Base-by-base conservation (phyloP, 495 filamentous ascomycete genomes). In the Penicillium canescens region DNA sequence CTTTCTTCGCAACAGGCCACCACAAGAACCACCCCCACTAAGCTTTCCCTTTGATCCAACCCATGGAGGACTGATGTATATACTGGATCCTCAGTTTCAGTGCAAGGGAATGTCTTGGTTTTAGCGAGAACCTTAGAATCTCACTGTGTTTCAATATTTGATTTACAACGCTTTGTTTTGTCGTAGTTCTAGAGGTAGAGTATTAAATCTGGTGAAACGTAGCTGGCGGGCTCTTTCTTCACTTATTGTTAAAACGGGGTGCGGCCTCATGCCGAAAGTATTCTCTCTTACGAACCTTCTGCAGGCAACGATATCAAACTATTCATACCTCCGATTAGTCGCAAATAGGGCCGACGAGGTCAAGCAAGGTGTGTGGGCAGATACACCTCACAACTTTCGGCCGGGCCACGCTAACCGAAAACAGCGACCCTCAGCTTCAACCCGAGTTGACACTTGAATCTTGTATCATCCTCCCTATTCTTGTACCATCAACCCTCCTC, bases 11-110 rank as follows among this genome's bases (percentile, higher is more conserved):
- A 26, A 36, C 61, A 98, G 93, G 93, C 58, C 91, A 96, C 82
- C 92, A 96, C 88, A 98, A 98, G 88, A 96, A 97, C 86, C 91
- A 98, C 71, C 88, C 91, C 61, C 93, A 98, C 81, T 98, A 92
- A 81, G 68, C 59, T 56, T 49, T 62, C 64, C 38, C 43, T 61
- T 50, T 46, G 35, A 56, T 55, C 18, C 40, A 46, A 60, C 52
- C 52, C 46, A 54, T 42, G 58, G 70, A 66, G 65, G 63, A 66
- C 65, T 65, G 65, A 68, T 74, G 71, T 76, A 73, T 65, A 74
- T 73, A 73, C 57, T 63, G 57, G 61, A 60, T 61, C 62, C 58
- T 58, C 59, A 56, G 33, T 47, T 59, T 65, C 59, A 60, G 54
- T 61, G 58, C 52, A 54, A 60, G 59, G 47, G 59, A 61, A 62